Evolutionary conservation across 2,329 filamentous ascomycete species (phyloP).

Genomic region (Periconia sp.): DNA sequence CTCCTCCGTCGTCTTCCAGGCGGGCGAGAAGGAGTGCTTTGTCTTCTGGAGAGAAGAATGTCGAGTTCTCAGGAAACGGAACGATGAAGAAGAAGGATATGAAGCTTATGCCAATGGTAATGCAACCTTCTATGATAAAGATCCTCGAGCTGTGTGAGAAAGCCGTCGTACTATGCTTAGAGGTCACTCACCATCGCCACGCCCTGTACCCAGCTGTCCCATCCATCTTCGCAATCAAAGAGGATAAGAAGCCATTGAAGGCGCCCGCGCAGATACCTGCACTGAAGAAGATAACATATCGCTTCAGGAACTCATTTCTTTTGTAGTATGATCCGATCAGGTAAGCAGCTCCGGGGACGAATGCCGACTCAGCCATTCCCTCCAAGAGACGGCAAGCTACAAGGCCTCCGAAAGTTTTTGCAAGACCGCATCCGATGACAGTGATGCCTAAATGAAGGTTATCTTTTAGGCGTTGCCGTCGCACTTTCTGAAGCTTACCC

Average conservation of each 20-base stretch:
- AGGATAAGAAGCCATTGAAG: slow-evolving; percentile 61
- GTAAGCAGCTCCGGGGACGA: slow-evolving; percentile 35
- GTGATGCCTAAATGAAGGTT: slow-evolving; percentile 21
- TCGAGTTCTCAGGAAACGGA: slow-evolving; percentile 54
- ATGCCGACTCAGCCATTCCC: slow-evolving; percentile 39
- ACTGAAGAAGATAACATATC: slow-evolving; percentile 59
- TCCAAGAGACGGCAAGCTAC: slow-evolving; percentile 37
- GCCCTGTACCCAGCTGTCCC: slow-evolving; percentile 28
- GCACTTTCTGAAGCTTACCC: slow-evolving; percentile 16
- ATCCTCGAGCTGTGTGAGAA: slow-evolving; percentile 49
- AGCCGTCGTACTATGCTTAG: neutral
- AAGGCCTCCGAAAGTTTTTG: slow-evolving; percentile 33
- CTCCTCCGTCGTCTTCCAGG: slow-evolving; percentile 55
- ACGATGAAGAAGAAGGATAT: slow-evolving; percentile 58
- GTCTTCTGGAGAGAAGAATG: slow-evolving; percentile 58
- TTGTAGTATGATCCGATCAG: slow-evolving; percentile 53
- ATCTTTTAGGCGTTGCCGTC: neutral
- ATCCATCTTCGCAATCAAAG: slow-evolving; percentile 46
- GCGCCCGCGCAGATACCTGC: slow-evolving; percentile 61
- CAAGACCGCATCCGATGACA: slow-evolving; percentile 38
- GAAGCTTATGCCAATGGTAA: slow-evolving; percentile 57
- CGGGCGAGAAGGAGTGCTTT: slow-evolving; percentile 60
- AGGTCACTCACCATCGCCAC: slow-evolving; percentile 35
- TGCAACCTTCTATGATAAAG: slow-evolving; percentile 66
- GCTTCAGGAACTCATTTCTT: slow-evolving; percentile 59